phyloP scores from a whole-genome alignment of 208 protist genomes.

The Balamuthia mandrillaris region DNA sequence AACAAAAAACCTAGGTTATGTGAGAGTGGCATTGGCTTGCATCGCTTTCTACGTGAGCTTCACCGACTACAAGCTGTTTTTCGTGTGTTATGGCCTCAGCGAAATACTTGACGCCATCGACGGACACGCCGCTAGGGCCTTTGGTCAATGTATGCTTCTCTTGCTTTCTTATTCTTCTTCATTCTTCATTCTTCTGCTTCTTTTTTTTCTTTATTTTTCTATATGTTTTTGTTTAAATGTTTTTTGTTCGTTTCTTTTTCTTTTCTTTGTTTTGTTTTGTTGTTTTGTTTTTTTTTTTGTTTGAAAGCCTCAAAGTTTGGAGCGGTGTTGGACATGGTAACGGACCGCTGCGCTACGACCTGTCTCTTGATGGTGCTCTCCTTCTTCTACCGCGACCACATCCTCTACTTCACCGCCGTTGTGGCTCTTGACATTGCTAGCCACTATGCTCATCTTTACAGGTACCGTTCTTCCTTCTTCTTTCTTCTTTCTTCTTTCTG shows the following conservation, averaged over 20 bases:
- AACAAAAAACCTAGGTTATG: no score
- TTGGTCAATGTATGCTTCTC: conserved; percentile 26
- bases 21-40: neutral
- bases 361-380: neutral
- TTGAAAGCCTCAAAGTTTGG: conserved; percentile 18
- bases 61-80: conserved; percentile 24
- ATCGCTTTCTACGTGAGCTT: neutral
- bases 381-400: conserved; percentile 14
- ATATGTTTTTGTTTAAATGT: no score
- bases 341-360: conserved; percentile 12
- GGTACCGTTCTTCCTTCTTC: neutral
- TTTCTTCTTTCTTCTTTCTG: no score
- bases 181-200: neutral
- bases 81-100: conserved; percentile 13
- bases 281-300: no score
- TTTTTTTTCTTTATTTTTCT: neutral
- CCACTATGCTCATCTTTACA: conserved; percentile 37
- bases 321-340: conserved; percentile 41
- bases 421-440: conserved; percentile 22
- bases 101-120: conserved; percentile 29
- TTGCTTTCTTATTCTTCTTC: neutral
- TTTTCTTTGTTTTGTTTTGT: no score
- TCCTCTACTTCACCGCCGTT: neutral
- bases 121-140: conserved; percentile 26
- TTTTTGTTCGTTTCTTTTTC: no score